Base-by-base conservation (phyloP, 2,329 filamentous ascomycete genomes). In the Clonostachys rhizophaga region DNA sequence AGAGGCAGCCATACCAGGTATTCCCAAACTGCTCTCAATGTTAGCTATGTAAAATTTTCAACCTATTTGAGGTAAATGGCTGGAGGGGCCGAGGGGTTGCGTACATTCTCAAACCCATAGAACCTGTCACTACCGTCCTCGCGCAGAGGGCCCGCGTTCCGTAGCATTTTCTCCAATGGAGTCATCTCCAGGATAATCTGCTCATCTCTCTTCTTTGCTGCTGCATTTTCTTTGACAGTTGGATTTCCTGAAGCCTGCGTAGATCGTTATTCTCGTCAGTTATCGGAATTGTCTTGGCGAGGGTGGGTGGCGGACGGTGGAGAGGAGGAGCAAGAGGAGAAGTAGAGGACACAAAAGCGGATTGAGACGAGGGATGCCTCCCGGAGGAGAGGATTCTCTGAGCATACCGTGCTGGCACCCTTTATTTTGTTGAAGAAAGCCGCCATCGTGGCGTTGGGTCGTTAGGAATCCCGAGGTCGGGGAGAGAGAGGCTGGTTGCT, bases 71-170 rank as follows among this genome's bases (percentile, higher is more conserved):
- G 40, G 40, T n/a, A 24, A 37, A 40, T 34, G 44, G 44, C 16
- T 37, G 17, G 48, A 42, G 44, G 36, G 47, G 43, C 42, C 50
- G 52, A 41, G 46, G 51, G 47, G 51, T 53, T 45, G 75, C 89
- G 70, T 77, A 97, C 92, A 71, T 99, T 99, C 70, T 99, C 94
- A 65, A 97, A 86, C 14, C 94, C 94, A 70, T 95, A 97, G 73
- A 96, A 99, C 72, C 96, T 95, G 72, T 97, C 94, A 64, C 89
- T 96, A 46, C 94, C 94, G 68, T 97, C 91, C 55, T 79, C 75
- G 59, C 90, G 84, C 55, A 95, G 71, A 3, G 91, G 84, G 5
- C 91, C 91, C 49, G 89, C 84, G 67, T 89, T 86, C 57, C 84
- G 79, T 34, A 99, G 77, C 76, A 95, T 87, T 74, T 90, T 84